These are phyloP conservation scores for Phyllosticta capitalensis DNA, from an alignment of 2,329 filamentous ascomycete genomes.

Conservation along the genomic window DNA sequence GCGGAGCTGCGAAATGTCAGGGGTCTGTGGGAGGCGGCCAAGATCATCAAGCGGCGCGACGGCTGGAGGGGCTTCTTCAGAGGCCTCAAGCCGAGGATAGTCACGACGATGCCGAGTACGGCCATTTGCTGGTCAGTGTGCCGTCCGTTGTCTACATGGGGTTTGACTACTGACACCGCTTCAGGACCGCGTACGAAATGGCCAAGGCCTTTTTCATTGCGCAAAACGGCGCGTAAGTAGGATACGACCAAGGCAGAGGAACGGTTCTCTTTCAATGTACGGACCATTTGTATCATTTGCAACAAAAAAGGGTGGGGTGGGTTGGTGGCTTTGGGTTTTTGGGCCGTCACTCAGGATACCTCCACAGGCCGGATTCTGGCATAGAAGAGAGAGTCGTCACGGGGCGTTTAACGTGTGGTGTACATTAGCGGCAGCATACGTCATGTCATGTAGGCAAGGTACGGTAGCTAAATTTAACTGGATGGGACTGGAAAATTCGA, in stretches of 20 bases:
- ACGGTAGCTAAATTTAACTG: neutral
- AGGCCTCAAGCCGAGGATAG: constrained; percentile 78
- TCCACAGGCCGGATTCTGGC: neutral
- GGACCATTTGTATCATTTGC: neutral
- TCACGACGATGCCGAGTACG: constrained; percentile 96
- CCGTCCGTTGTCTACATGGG: neutral
- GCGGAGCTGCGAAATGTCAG: constrained; percentile 76
- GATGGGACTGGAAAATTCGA: neutral
- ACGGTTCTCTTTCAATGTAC: neutral
- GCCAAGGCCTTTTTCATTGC: constrained; percentile 58
- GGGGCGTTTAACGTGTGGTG: neutral
- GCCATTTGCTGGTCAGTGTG: constrained; percentile 87
- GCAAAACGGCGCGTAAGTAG: constrained; percentile 19
- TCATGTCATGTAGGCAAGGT: neutral
- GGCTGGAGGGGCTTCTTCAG: constrained; percentile 86
- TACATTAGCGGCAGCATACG: neutral
- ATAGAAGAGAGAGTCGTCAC: neutral
- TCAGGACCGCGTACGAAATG: constrained; percentile 56
- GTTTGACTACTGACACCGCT: constrained; percentile 13
- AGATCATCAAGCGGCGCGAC: constrained; percentile 73
- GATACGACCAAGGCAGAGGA: neutral
- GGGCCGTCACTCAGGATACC: neutral
- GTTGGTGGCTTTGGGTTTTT: neutral
- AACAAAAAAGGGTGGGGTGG: neutral
- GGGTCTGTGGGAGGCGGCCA: constrained; percentile 68